Evolutionary conservation across 2,329 filamentous ascomycete species (phyloP), one percentile per base, ranked within the genome.

Genomic region (Xylariaceae sp.): DNA sequence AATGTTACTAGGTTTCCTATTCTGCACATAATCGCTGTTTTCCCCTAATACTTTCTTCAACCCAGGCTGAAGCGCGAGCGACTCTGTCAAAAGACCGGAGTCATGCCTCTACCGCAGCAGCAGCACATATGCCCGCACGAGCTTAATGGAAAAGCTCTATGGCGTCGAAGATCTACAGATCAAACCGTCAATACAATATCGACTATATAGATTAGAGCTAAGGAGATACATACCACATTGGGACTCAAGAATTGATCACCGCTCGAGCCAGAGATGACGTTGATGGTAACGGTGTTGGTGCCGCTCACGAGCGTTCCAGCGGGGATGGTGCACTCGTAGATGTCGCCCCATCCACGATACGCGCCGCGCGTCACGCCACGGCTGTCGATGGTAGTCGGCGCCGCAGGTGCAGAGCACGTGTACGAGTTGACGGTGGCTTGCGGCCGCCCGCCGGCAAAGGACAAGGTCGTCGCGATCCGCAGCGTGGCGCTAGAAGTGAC

Each of bases 351-450:
- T 0, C 83, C 83, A 2, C 82, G 75, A 63, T 86, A 86, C 1
- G 82, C 82, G 12, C 83, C 84, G 41, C 83, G 73, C 0, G 84
- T 86, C 2, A 86, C 76, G 2, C 83, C 84, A 11, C 83, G 74
- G 4, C 79, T 83, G 60, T 86, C 78, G 44, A 87, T 82, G 64
- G 81, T 78, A 1, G 75, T 80, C 46, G 70, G 71, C 3, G 73
- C 69, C 1, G 67, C 66, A 6, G 70, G 71, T 9, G 71, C 70
- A 1, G 50, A 49, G 48, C 69, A 72, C 16, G 62, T 46, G 67
- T 70, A 75, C 43, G 55, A 62, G 21, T 72, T 73, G 9, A 76
- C 67, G 43, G 65, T 76, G 2, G 78, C 78, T 4, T 75, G 72
- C 1, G 83, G 83, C n/a, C 83, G 73, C 0, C 74, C 83, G 21